Percentiles rank a stretch among this genome's conserved stretches.
phyloP scores from a whole-genome alignment of 768 basidiomycete species.

The Termitomyces sp. region DNA sequence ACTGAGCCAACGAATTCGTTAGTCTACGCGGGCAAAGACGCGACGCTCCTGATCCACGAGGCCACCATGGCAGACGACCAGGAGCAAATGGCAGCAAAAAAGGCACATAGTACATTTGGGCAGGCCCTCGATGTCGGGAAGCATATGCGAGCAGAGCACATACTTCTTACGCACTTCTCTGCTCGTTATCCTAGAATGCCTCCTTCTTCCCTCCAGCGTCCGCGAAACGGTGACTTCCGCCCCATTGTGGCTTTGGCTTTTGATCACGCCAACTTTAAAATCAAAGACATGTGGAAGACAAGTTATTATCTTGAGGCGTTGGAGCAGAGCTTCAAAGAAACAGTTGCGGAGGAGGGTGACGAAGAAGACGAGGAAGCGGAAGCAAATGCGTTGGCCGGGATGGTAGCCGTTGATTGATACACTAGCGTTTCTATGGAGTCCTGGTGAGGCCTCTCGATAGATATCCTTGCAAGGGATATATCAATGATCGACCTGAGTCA shows the following conservation, averaged over 20 bases:
- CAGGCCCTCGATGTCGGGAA: slow-evolving; percentile 79
- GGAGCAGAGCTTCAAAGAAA: slow-evolving; percentile 53
- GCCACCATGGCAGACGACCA: slow-evolving; percentile 89
- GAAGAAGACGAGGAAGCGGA: slow-evolving; percentile 23
- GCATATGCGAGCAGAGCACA: slow-evolving; percentile 79
- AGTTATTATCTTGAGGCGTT: slow-evolving; percentile 69
- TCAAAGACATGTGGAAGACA: slow-evolving; percentile 86
- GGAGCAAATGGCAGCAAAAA: slow-evolving; percentile 59
- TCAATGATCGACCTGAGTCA: neutral
- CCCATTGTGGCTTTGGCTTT: slow-evolving; percentile 72
- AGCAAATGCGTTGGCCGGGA: slow-evolving; percentile 6
- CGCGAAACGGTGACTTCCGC: neutral
- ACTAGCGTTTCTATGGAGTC: neutral
- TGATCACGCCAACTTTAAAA: slow-evolving; percentile 65
- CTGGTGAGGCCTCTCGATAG: neutral
- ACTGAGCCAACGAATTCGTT: slow-evolving; percentile 73
- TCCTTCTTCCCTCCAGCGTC: slow-evolving; percentile 30
- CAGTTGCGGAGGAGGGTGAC: slow-evolving; percentile 40
- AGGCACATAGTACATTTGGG: slow-evolving; percentile 86
- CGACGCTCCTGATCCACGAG: slow-evolving; percentile 89
- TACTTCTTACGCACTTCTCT: slow-evolving; percentile 95
- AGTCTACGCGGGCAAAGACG: slow-evolving; percentile 53
- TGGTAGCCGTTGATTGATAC: slow-evolving; percentile 15
- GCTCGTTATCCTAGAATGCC: slow-evolving; percentile 90
- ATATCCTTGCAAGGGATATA: neutral